Evolutionary conservation across 2,329 filamentous ascomycete species (phyloP), one percentile per base, ranked within the genome.

Genomic region (Alternaria conjuncta): DNA sequence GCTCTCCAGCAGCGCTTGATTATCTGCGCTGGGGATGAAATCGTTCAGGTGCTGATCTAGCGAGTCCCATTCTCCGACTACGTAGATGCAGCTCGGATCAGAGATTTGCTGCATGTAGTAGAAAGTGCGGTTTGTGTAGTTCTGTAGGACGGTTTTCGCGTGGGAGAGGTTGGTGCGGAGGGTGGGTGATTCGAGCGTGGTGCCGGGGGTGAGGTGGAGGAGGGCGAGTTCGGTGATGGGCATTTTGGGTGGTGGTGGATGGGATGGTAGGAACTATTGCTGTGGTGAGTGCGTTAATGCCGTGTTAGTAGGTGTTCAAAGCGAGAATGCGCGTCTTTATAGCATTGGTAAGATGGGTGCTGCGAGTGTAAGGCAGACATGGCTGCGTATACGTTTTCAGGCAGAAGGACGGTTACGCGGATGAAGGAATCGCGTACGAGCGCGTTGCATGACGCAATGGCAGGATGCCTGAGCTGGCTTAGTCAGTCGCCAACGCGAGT

Each of bases 21-120:
- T 86, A 1, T 75, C 76, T 12, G 70, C 46, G 0, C 82, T 80
- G 0, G 80, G 78, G 5, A 86, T 79, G 75, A 83, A 85, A 2
- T 78, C 71, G 2, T 79, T 70, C 59, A 78, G 71, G 55, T 86
- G 84, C 55, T 80, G 76, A 2, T 71, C 72, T 4, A 82, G 68
- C 4, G 80, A 84, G 2, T 79, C 73, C 84, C 84, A 86, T 62
- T 78, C 79, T 9, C 83, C 84, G 8, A 85, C 54, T 12, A 86
- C 76, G 69, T 84, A 85, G 9, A 79, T 30, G n/a, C 64, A 62
- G 0, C 73, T 68, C 0, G 81, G 79, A 62, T 85, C 80, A 58
- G 86, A 81, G n/a, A 81, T 49, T 55, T 85, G 82, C 21, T 80
- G 77, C 41, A 81, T 77, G 66, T 79, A 80, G 58, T 78, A 73